A percentile compares a stretch with the other conserved stretches of the same genome.
phyloP scores from a whole-genome alignment of 1,139 yeast species.

The Yamadazyma epiphylla region DNA sequence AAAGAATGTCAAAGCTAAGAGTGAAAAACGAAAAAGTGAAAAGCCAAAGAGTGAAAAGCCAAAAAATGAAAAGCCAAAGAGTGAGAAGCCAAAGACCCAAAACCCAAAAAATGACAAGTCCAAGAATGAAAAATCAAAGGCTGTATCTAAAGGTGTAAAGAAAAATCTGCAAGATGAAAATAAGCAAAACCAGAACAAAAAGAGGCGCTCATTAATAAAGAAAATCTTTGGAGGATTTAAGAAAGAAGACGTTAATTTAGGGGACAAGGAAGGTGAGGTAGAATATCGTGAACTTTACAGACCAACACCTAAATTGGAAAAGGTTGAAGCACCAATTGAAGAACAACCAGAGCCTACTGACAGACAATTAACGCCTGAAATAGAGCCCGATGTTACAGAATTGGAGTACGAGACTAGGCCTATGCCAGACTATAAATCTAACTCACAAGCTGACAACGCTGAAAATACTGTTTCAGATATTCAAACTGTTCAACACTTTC shows the following conservation, averaged over 20 bases:
- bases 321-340: conserved; percentile 1
- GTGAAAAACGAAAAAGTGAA: not conserved
- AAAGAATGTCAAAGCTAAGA: conserved; percentile 2
- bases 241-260: conserved; percentile 2
- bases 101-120: not conserved
- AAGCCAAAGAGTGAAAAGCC: too few relatives aligned
- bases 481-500: conserved; percentile 4
- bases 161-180: not conserved
- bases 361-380: conserved; percentile 3
- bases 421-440: too few relatives aligned
- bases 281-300: conserved; percentile 15
- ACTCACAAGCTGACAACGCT: conserved; percentile 1
- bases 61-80: not conserved
- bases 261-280: conserved; percentile 1
- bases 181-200: conserved; percentile 4
- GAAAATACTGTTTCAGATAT: conserved; percentile 1
- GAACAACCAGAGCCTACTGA: not conserved
- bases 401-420: not conserved
- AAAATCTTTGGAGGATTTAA: conserved; percentile 14
- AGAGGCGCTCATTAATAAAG: conserved; percentile 18
- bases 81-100: not conserved
- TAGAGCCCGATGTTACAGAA: conserved; percentile 9
- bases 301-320: conserved; percentile 15
- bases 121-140: too few relatives aligned
- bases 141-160: too few relatives aligned